Conservation (phyloP, 306 rosid species). For the Fagus crenata region DNA sequence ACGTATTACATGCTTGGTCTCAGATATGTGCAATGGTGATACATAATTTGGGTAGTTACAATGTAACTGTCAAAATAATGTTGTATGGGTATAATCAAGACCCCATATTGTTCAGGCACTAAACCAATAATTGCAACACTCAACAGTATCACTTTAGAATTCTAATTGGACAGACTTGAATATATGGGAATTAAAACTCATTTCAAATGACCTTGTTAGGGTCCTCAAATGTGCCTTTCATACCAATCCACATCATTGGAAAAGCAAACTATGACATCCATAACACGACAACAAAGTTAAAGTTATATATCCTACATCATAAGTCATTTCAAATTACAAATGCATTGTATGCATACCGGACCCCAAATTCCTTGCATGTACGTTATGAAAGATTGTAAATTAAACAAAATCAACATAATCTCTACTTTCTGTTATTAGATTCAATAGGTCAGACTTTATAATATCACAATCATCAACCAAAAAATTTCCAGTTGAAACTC, state of each 20-base stretch:
- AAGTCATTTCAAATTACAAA: background rate
- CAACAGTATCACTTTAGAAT: background rate
- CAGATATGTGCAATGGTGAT: background rate
- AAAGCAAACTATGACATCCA: background rate
- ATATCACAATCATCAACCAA: background rate
- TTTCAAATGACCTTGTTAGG: background rate
- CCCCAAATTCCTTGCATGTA: background rate
- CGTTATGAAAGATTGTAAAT: conserved; percentile 13
- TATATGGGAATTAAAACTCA: background rate
- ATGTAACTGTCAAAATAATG: background rate
- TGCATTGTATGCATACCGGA: background rate
- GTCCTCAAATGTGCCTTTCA: conserved; percentile 6
- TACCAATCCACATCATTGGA: background rate
- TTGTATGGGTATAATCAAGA: background rate
- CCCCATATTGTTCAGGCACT: background rate
- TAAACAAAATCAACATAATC: background rate
- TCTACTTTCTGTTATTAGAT: background rate
- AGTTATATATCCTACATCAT: background rate
- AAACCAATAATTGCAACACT: background rate
- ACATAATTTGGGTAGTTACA: background rate
- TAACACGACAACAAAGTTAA: background rate
- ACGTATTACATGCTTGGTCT: background rate
- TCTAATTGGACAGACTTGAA: background rate
- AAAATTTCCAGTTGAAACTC: background rate
- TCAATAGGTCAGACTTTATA: background rate